These are phyloP conservation scores for Annona cherimola DNA, from an alignment of 164 flowering plant species.

Conservation along the genomic window DNA sequence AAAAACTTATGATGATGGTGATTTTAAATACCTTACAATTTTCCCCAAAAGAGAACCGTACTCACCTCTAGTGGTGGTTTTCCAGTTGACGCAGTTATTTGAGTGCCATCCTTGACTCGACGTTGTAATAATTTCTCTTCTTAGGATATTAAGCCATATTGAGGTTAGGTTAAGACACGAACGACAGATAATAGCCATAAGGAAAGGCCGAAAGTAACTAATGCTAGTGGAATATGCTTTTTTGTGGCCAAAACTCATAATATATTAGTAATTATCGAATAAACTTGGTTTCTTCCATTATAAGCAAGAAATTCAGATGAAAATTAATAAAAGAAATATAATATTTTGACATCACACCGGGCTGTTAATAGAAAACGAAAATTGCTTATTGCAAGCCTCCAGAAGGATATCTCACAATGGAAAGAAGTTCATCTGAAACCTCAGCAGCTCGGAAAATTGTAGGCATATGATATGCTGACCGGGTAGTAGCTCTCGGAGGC, in stretches of 20 bases:
- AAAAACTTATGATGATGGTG: too few relatives aligned
- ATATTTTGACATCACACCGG: neutral
- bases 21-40: too few relatives aligned
- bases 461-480: slow-evolving; percentile 2
- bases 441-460: slow-evolving; percentile 7
- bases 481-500: neutral
- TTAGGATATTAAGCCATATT: too few relatives aligned
- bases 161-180: too few relatives aligned
- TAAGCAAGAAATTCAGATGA: neutral
- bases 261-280: neutral
- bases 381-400: neutral
- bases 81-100: too few relatives aligned
- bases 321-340: neutral
- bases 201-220: too few relatives aligned
- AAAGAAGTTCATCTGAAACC: neutral
- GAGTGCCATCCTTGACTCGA: too few relatives aligned
- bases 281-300: neutral
- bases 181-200: too few relatives aligned
- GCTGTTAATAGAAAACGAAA: neutral
- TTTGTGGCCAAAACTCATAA: neutral
- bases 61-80: too few relatives aligned
- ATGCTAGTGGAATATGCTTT: too few relatives aligned
- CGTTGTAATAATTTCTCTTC: too few relatives aligned
- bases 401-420: neutral
- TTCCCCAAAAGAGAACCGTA: too few relatives aligned